Evolutionary conservation across 768 basidiomycete species (phyloP).

Genomic region (Hericium coralloides): DNA sequence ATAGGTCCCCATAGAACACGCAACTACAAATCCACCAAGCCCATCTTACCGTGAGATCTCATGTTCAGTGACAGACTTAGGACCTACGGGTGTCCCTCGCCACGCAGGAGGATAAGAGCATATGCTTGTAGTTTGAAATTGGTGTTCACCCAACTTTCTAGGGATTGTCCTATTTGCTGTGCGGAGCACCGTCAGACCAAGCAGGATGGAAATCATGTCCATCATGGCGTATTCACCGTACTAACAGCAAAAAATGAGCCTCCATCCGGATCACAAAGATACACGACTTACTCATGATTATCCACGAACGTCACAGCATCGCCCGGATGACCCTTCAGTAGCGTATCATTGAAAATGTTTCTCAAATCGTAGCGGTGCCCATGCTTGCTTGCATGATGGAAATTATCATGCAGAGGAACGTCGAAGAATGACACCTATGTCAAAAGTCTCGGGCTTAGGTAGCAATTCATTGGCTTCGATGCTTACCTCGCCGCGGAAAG

Average conservation of each 20-base stretch:
- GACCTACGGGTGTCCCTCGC: conserved; percentile 65
- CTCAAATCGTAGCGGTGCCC: conserved; percentile 68
- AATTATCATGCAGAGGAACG: conserved; percentile 81
- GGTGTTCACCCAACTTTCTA: conserved; percentile 72
- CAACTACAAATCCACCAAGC: conserved; percentile 38
- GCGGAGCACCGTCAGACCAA: background rate
- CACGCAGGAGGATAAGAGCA: conserved; percentile 65
- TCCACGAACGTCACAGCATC: conserved; percentile 90
- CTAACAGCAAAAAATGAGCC: conserved; percentile 24
- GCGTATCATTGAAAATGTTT: conserved; percentile 57
- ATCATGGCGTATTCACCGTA: conserved; percentile 38
- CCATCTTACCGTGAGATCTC: no score
- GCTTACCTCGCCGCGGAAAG: conserved; percentile 57
- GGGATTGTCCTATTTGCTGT: conserved; percentile 60
- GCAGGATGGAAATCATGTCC: background rate
- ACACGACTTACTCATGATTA: conserved; percentile 68
- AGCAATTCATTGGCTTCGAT: background rate
- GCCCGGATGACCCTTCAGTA: conserved; percentile 58
- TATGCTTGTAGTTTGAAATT: conserved; percentile 80
- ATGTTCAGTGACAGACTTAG: no score
- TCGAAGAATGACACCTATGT: conserved; percentile 82
- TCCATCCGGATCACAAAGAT: conserved; percentile 1
- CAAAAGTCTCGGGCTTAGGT: background rate
- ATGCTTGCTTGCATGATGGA: conserved; percentile 65
- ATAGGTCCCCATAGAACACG: conserved; percentile 82